phyloP scores from a whole-genome alignment of 768 basidiomycete genomes.

The Agrocybe praecox region DNA sequence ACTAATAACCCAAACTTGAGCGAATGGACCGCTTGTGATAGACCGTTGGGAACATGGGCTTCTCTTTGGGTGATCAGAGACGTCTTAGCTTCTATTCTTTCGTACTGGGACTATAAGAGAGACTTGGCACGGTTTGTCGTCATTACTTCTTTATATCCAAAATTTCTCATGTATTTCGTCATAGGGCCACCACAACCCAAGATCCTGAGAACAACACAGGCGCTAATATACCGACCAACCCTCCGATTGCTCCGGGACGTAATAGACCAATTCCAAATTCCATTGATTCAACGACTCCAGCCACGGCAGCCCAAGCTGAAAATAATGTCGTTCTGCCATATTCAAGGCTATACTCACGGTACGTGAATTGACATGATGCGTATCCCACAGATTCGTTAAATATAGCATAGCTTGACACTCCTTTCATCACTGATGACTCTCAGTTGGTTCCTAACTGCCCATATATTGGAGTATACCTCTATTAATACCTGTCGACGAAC shows the following conservation, averaged over 20 bases:
- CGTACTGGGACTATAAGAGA: conserved; percentile 59
- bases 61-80: conserved; percentile 63
- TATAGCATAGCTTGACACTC: conserved; percentile 43
- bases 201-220: background rate
- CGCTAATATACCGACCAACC: background rate
- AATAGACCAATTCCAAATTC: background rate
- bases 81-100: conserved; percentile 46
- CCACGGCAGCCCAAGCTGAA: background rate
- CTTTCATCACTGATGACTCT: conserved; percentile 72
- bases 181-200: too few species aligned
- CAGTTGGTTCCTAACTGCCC: conserved; percentile 82
- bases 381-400: background rate
- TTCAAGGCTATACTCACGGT: conserved; percentile 41
- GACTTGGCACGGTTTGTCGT: conserved; percentile 24
- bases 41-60: conserved; percentile 70
- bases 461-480: conserved; percentile 79
- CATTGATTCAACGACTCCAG: background rate
- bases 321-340: conserved; percentile 9
- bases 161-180: background rate
- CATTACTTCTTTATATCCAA: background rate
- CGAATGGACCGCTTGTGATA: conserved; percentile 66
- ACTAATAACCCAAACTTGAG: conserved; percentile 38
- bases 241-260: background rate
- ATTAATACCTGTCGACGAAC: conserved; percentile 70
- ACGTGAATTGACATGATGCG: conserved; percentile 22